Base-by-base conservation (phyloP, 2,329 filamentous ascomycete species). In the Scedosporium boydii region DNA sequence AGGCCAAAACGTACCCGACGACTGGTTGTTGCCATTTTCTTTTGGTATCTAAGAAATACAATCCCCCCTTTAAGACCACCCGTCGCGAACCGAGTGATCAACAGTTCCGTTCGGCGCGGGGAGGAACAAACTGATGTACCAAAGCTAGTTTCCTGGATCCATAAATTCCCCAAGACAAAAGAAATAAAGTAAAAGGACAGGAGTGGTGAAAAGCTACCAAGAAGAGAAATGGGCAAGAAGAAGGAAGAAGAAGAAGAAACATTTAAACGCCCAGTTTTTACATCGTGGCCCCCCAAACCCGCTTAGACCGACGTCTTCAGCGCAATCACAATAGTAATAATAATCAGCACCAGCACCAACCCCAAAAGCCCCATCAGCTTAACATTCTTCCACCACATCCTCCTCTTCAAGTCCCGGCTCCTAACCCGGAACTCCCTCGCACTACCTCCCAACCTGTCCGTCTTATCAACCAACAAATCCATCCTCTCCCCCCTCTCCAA, bases 351-450 rank as follows among this genome's bases (percentile, higher is more conserved):
- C 27, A 95, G 76, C 1, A 93, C 91, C 55, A 97, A 71, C 3
- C 76, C 80, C 65, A 93, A 71, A 68, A 99, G 75, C 6, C 85
- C 87, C 92, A 98, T 96, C 68, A 99, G 77, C 79, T 96, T 96
- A 56, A 96, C 84, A 74, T 99, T 98, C 87, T 98, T 98, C 93
- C 93, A 98, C 95, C 95, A 99, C 95, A 99, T 98, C 76, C 88
- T 84, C 71, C 96, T 84, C 78, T 95, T 90, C 69, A 99, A 75
- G 1, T 91, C 92, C 27, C 92, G 81, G 73, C 90, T 96, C 68
- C 93, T 82, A 18, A 98, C 87, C 60, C 95, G 81, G 72, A 99
- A 99, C 73, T 99, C 95, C 69, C 88, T 82, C 61, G 95, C 92
- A 73, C 87, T 95, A 29, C 90, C 91, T 14, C 93, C 95, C 46